Evolutionary conservation across 2,329 filamentous ascomycete species (phyloP), one percentile per base, ranked within the genome.

Genomic region (Orbilia ellipsospora): DNA sequence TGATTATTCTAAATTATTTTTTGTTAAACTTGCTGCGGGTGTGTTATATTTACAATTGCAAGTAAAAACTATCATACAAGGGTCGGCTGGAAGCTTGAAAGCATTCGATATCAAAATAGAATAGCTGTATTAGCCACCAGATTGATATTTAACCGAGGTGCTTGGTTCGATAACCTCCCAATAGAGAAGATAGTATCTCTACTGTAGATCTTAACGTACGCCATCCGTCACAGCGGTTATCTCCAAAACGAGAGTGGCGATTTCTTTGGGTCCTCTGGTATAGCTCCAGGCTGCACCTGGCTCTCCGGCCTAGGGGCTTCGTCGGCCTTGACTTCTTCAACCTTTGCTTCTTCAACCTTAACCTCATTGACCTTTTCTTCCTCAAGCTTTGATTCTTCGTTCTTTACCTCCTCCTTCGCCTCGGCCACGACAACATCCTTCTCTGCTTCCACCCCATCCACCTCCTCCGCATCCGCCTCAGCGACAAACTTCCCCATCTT

Each of bases 401-500:
- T 10, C 10, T 36, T 36, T 36, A 13, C 16, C 5, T 48, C 44
- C 44, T 15, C 16, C 36, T 62, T 59, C 15, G 20, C 56, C 40
- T 69, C 65, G 13, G 56, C 36, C 15, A 55, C 20, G 1, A 28
- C 28, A 31, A 62, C 31, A 4, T 52, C 31, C 10, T 48, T 23
- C 48, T 16, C 36, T 16, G 50, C 36, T 18, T 2, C 23, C 16
- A 44, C 12, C 5, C 2, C 55, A 12, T 23, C 55, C 28, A 61
- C 13, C 28, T 15, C 28, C 48, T 57, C 51, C 31, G 18, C 18
- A 16, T 31, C 52, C 6, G 10, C 63, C n/a, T 44, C 62, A 16
- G 50, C 5, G 26, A 42, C 62, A 67, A 73, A 68, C 28, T 20
- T 68, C 3, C 70, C 70, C 70, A 74, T 68, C 45, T 63, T 67